Base-by-base conservation (phyloP, 768 basidiomycete species). In the Lentinula detonsa region DNA sequence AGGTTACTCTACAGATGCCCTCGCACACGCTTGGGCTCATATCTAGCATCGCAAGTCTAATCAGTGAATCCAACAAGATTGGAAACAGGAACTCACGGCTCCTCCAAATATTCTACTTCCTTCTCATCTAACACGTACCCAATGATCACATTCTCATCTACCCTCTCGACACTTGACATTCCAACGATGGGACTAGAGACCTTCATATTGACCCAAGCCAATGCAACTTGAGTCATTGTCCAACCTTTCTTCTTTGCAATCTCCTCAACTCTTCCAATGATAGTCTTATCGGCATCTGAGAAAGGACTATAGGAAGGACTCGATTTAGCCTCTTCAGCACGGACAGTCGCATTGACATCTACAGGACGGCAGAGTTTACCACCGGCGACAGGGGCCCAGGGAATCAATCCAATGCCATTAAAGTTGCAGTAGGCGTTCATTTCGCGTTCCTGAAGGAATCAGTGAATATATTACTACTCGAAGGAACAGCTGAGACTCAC, bases 361-460 rank as follows among this genome's bases (percentile, higher is more conserved):
- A 52, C 39, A n/a, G 59, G 59, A 40, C 59, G 59, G 28, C 39
- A 46, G 16, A 60, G 59, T 39, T n/a, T 33, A 6, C 59, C 59
- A 9, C 33, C 50, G 3, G 59, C 59, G 8, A 83, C 70, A 5
- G 81, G 80, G 0, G 72, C 67, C 76, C 77, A 81, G 0, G 81
- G 77, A 46, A 84, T 78, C 37, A 76, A 64, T 1, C 80, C 79
- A 34, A 76, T 64, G 16, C 59, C 59, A 18, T 60, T 42, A 15
- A 54, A 56, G 54, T 61, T 61, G 53, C 60, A 61, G 51, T 75
- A 78, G 5, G 69, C 63, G 21, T 72, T 60, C 75, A 75, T 73
- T 61, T 75, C 75, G 0, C 71, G 66, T 49, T 78, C 77, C 77
- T 76, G 18, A 8, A 23, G 16, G 9, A 13, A 43, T 11, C 72